Evolutionary conservation across 2,329 filamentous ascomycete species (phyloP).

Genomic region (Aspergillus sclerotialis): DNA sequence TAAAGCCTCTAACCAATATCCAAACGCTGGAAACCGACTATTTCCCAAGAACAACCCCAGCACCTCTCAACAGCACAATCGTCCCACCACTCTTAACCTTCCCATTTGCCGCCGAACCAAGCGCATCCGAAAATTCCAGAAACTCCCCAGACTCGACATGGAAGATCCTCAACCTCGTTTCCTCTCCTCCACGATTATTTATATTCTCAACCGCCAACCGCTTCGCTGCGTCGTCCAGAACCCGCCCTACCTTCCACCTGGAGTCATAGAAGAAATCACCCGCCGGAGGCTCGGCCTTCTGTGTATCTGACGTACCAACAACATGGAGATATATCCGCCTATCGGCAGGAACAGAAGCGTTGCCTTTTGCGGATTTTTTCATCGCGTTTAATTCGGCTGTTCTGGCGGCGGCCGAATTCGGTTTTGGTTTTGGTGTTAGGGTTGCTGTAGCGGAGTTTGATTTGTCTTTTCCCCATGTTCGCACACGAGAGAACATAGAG

Average conservation of each 20-base stretch:
- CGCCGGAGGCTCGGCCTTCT: slow-evolving; percentile 73
- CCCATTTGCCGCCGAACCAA: slow-evolving; percentile 63
- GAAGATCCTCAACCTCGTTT: slow-evolving; percentile 77
- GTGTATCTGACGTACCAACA: slow-evolving; percentile 81
- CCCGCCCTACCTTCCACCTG: slow-evolving; percentile 82
- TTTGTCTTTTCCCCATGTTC: slow-evolving; percentile 73
- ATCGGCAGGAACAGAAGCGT: slow-evolving; percentile 69
- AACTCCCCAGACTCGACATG: slow-evolving; percentile 86
- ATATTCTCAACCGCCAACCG: slow-evolving; percentile 38
- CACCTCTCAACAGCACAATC: slow-evolving; percentile 77
- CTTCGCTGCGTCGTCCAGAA: slow-evolving; percentile 39
- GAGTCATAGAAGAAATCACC: slow-evolving; percentile 73
- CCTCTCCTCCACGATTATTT: slow-evolving; percentile 43
- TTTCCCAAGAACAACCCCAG: slow-evolving; percentile 68
- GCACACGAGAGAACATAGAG: slow-evolving; percentile 68
- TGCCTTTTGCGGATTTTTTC: slow-evolving; percentile 85
- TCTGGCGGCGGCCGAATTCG: slow-evolving; percentile 50
- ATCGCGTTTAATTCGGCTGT: slow-evolving; percentile 66
- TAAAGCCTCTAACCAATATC: no score
- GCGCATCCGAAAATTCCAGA: slow-evolving; percentile 80
- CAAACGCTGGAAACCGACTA: no score
- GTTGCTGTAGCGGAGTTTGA: slow-evolving; percentile 58
- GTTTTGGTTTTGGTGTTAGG: slow-evolving; percentile 54
- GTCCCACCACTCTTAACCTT: slow-evolving; percentile 74
- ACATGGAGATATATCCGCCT: slow-evolving; percentile 88